Conservation (phyloP, 805 yeast species). For the Lachancea thermotolerans region DNA sequence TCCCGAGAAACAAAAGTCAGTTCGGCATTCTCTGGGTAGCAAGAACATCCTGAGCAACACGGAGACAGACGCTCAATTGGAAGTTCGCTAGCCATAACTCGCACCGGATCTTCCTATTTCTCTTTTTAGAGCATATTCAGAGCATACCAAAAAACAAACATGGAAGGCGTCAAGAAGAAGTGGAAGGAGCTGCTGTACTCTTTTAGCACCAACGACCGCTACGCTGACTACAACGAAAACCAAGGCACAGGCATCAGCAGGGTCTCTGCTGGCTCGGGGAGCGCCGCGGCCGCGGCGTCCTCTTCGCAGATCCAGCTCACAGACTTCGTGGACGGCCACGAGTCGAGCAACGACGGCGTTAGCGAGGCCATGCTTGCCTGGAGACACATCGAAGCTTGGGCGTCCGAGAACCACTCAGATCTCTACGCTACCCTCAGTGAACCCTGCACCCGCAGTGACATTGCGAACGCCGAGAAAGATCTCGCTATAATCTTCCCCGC, state of each 20-base stretch:
- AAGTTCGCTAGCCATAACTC: too few species aligned
- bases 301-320: conserved; percentile 22
- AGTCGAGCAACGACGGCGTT: conserved; percentile 47
- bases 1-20: too few species aligned
- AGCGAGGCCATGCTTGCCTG: conserved; percentile 75
- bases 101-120: too few species aligned
- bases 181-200: conserved; percentile 57
- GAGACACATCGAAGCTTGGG: conserved; percentile 85
- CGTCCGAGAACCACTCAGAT: conserved; percentile 72
- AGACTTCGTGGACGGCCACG: conserved; percentile 33
- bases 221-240: conserved; percentile 56
- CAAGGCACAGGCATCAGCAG: conserved; percentile 8
- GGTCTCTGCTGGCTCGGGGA: conserved; percentile 7
- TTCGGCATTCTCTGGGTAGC: too few species aligned
- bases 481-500: conserved; percentile 67
- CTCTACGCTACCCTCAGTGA: conserved; percentile 68
- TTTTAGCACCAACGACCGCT: conserved; percentile 59
- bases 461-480: conserved; percentile 78
- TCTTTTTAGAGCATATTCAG: too few species aligned
- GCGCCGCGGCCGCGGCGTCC: conserved; percentile 21
- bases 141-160: conserved; percentile 6
- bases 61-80: too few species aligned
- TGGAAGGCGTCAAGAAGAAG: conserved; percentile 38
- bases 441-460: conserved; percentile 74
- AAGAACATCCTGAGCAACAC: too few species aligned